A percentile compares a stretch with the other conserved stretches of the same genome.
Evolutionary conservation across 1,139 yeast species (phyloP).

Genomic region (Yamadazyma kanchanaburiensis): DNA sequence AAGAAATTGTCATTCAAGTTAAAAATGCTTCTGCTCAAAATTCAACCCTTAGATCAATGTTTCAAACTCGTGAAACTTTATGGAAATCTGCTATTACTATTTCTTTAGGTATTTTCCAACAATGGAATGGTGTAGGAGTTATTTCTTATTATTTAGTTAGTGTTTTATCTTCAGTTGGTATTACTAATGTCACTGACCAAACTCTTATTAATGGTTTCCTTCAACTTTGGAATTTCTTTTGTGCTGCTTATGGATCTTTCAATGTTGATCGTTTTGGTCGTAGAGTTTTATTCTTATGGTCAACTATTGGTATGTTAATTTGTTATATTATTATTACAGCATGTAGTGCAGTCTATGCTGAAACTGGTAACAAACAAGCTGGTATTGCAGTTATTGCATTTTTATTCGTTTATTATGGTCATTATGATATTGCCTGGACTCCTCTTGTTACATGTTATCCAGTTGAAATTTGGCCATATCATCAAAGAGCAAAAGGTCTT

Average conservation of each 20-base stretch:
- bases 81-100: conserved; percentile 12
- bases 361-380: conserved; percentile 18
- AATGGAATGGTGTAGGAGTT: conserved; percentile 13
- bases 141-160: conserved; percentile 37
- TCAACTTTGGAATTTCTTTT: conserved; percentile 6
- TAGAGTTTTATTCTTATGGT: conserved; percentile 19
- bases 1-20: conserved; percentile 5
- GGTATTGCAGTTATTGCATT: conserved; percentile 25
- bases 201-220: conserved; percentile 11
- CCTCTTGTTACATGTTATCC: conserved; percentile 22
- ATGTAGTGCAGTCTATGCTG: conserved; percentile 1
- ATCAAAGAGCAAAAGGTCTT: conserved; percentile 13
- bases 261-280: conserved; percentile 15
- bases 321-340: conserved; percentile 8
- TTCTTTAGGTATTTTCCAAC: conserved; percentile 10
- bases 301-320: conserved; percentile 17
- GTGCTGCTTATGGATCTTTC: conserved; percentile 14
- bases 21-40: background rate
- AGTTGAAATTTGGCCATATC: conserved; percentile 27
- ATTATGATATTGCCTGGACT: conserved; percentile 14
- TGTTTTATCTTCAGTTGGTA: conserved; percentile 44
- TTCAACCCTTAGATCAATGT: background rate
- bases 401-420: conserved; percentile 27
- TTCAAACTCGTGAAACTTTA: background rate
- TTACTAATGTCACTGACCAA: conserved; percentile 19